Conservation (phyloP, 1,284 basidiomycete genomes). For the Golubevia pallescens region DNA sequence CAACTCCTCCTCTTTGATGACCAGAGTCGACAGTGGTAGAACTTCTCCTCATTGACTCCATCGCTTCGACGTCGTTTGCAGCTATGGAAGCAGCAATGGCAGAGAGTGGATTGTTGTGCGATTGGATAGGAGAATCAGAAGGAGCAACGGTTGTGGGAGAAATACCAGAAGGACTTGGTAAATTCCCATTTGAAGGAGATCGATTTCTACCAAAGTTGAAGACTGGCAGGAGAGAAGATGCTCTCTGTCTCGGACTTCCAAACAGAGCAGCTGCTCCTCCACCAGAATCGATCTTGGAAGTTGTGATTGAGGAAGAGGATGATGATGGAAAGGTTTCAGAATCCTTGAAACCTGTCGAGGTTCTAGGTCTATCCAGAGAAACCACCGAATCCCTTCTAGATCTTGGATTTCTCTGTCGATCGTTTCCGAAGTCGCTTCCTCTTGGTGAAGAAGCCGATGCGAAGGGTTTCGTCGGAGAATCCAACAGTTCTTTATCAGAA, state of each 20-base stretch:
- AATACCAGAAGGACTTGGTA: constrained; percentile 15
- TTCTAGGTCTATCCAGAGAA: not conserved
- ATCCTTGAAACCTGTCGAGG: not conserved
- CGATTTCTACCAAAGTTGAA: constrained; percentile 30
- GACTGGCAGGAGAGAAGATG: constrained; percentile 40
- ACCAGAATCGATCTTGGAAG: constrained; percentile 32
- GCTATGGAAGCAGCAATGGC: constrained; percentile 7
- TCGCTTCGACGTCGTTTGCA: constrained; percentile 3
- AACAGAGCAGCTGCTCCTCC: constrained; percentile 41
- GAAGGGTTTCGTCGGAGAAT: not conserved
- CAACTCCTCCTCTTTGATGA: not conserved
- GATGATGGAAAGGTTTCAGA: not conserved
- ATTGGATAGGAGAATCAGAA: constrained; percentile 15
- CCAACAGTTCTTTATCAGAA: not conserved
- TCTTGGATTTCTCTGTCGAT: not conserved
- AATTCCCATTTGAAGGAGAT: constrained; percentile 22
- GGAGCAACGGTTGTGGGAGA: constrained; percentile 7
- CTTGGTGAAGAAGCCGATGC: not conserved
- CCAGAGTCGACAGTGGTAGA: not conserved
- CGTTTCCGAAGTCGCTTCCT: not conserved
- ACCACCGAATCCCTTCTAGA: not conserved
- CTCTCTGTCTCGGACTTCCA: constrained; percentile 27
- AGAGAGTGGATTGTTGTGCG: constrained; percentile 9
- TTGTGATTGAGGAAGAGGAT: not conserved
- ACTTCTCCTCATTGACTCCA: constrained; percentile 11